These are phyloP conservation scores for Yamadazyma taylorii DNA, from an alignment of 1,139 yeast genomes.

Conservation along the genomic window DNA sequence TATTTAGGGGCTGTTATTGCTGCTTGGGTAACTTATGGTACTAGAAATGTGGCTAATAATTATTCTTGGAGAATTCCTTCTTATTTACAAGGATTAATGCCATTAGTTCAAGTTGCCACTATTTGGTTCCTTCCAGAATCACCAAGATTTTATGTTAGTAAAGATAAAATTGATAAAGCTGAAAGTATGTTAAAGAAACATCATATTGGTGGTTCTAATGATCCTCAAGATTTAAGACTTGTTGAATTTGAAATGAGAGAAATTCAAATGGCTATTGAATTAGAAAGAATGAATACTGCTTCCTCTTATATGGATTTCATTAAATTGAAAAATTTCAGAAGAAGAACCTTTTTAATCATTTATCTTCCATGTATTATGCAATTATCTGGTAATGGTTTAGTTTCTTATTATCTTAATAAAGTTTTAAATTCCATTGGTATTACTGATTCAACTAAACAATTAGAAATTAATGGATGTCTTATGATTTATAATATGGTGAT, in stretches of 20 bases:
- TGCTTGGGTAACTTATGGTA: conserved; percentile 54
- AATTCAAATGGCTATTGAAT: conserved; percentile 40
- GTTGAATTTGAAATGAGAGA: conserved; percentile 48
- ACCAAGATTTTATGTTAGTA: conserved; percentile 43
- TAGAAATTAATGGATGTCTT: conserved; percentile 47
- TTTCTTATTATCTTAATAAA: conserved; percentile 49
- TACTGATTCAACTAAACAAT: conserved; percentile 41
- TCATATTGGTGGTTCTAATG: conserved; percentile 39
- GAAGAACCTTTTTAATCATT: conserved; percentile 39
- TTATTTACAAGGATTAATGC: conserved; percentile 43
- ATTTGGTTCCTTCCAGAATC: conserved; percentile 47
- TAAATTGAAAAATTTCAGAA: conserved; percentile 38
- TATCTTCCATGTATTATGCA: conserved; percentile 43
- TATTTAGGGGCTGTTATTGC: conserved; percentile 55
- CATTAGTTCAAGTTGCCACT: conserved; percentile 23
- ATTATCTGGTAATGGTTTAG: conserved; percentile 53
- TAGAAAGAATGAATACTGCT: conserved; percentile 27
- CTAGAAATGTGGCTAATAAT: conserved; percentile 28
- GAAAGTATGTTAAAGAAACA: conserved; percentile 39
- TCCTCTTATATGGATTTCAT: conserved; percentile 38
- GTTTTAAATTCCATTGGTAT: conserved; percentile 52
- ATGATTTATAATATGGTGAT: conserved; percentile 43
- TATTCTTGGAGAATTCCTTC: conserved; percentile 49
- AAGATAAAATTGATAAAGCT: conserved; percentile 39
- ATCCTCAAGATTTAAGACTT: conserved; percentile 30